Evolutionary conservation across 176 grass and related monocot genomes (phyloP), one percentile per base, ranked within the genome.

Genomic region (Luzula sylvatica): DNA sequence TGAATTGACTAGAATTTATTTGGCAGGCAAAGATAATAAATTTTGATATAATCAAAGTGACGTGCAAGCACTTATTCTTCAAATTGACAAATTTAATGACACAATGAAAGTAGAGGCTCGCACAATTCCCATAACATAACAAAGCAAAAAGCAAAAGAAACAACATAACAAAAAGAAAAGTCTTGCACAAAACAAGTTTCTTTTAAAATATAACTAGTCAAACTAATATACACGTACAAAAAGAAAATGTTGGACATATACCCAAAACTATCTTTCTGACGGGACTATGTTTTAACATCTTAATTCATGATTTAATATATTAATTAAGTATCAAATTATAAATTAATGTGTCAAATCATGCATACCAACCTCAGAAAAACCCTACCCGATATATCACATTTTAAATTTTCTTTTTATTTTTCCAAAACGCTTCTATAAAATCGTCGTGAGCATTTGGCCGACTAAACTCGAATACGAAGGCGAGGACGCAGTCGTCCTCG

Each of bases 381-480:
- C 30, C 30, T 35, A 35, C 1, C 15, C 22, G 8, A 18, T 30
- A 23, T 4, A 11, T 23, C 15, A 4, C 9, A 25, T 14, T 24
- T 3, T 53, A 5, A 11, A n/a, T n/a, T n/a, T n/a, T n/a, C n/a
- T n/a, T n/a, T 3, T 54, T 22, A 5, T 23, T 18, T n/a, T n/a
- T n/a, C n/a, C 21, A 1, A n/a, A 8, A 46, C 17, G 12, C 24
- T n/a, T 50, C 47, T 89, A 89, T 59, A 92, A 59, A 38, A 86
- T 86, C 60, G 65, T 86, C 8, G 81, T 72, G 65, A 92, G 74
- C 81, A 74, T 74, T 52, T 78, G 87, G 52, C 87, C 69, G 26
- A 86, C 81, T 5, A 85, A 73, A 59, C 58, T 85, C 12, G 87
- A 92, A 59, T 92, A 92, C 15, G 80, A 85, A 21, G 76, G 28